A percentile compares a stretch with the other conserved stretches of the same genome.
Evolutionary conservation across 129 eudicot genomes (phyloP).

Genomic region (Sambucus nigra): DNA sequence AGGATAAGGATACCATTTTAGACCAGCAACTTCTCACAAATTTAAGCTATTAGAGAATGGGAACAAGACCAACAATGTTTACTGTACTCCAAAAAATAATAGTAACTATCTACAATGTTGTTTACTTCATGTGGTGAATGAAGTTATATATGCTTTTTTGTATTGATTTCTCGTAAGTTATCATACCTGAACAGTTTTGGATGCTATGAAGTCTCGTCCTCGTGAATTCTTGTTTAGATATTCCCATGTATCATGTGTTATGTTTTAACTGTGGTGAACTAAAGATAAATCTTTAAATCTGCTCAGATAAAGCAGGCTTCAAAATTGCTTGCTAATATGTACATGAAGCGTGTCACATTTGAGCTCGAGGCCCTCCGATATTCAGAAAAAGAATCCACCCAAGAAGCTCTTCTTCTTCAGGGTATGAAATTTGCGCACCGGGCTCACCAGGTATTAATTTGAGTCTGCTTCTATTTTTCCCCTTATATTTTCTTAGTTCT

Average conservation of each 20-base stretch:
- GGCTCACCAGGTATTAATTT: slow-evolving; percentile 21
- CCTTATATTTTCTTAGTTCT: too few species aligned
- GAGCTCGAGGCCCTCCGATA: slow-evolving; percentile 19
- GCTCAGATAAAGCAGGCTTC: slow-evolving; percentile 23
- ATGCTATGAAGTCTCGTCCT: not conserved
- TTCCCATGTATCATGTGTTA: not conserved
- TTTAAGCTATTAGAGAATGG: too few species aligned
- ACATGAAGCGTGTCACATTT: slow-evolving; percentile 11
- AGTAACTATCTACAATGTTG: not conserved
- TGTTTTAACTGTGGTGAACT: not conserved
- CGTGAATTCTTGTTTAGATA: not conserved
- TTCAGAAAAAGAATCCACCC: slow-evolving; percentile 24
- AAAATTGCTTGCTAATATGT: slow-evolving; percentile 16
- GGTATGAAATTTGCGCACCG: slow-evolving; percentile 22
- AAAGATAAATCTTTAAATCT: not conserved
- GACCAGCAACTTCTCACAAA: too few species aligned
- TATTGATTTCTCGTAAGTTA: not conserved
- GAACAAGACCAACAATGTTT: too few species aligned
- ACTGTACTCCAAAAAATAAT: not conserved
- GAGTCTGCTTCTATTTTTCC: not conserved
- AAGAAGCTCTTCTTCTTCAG: slow-evolving; percentile 22
- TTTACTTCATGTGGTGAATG: not conserved
- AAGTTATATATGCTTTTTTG: not conserved
- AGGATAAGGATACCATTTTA: too few species aligned
- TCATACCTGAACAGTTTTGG: not conserved